Conservation (phyloP, 345 rosid genomes). For the Brassica napus region Da-Ae NC_063451.1:26746501-26747000, state of each 20-base stretch:
- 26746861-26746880: slow-evolving; percentile 46
- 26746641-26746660: slow-evolving; percentile 67
- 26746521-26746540: too few relatives aligned
- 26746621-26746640: slow-evolving; percentile 16
- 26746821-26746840: slow-evolving; percentile 27
- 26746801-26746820: slow-evolving; percentile 16
- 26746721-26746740: slow-evolving; percentile 57
- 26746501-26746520: too few relatives aligned
- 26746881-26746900: slow-evolving; percentile 31
- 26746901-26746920: slow-evolving; percentile 38
- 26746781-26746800: not conserved
- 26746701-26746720: slow-evolving; percentile 68
- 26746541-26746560: slow-evolving; percentile 42
- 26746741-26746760: slow-evolving; percentile 51
- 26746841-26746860: slow-evolving; percentile 48
- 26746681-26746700: slow-evolving; percentile 63
- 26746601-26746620: not conserved
- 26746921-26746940: slow-evolving; percentile 44
- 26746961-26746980: too few relatives aligned
- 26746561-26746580: slow-evolving; percentile 12
- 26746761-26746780: slow-evolving; percentile 8
- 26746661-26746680: slow-evolving; percentile 48
- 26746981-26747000: too few relatives aligned
- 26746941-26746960: not conserved
- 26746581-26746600: not conserved